Evolutionary conservation across 2,329 filamentous ascomycete species (phyloP).

Genomic region (Periconia sp.): DNA sequence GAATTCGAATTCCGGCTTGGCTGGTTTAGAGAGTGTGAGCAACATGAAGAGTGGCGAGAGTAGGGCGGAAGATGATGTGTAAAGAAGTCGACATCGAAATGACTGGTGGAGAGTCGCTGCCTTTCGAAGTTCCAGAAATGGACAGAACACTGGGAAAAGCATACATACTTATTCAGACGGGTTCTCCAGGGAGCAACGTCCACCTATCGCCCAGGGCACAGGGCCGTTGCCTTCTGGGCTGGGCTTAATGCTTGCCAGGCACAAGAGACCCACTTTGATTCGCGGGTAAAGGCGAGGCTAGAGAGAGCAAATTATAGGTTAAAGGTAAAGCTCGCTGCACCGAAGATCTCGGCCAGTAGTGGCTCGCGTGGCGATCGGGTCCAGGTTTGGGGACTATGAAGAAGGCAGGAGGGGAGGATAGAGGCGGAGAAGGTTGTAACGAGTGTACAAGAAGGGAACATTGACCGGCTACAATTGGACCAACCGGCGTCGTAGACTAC

Average conservation of each 20-base stretch:
- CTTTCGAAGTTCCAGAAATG: constrained; percentile 37
- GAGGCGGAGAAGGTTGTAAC: constrained; percentile 41
- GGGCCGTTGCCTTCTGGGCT: constrained; percentile 39
- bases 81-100: constrained; percentile 41
- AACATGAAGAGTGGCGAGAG: constrained; percentile 49
- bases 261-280: constrained; percentile 41
- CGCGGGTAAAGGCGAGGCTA: constrained; percentile 41
- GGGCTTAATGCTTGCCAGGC: constrained; percentile 42
- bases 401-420: constrained; percentile 36
- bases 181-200: constrained; percentile 41
- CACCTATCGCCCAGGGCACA: constrained; percentile 43
- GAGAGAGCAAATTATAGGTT: constrained; percentile 28
- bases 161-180: constrained; percentile 47
- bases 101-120: constrained; percentile 35
- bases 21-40: constrained; percentile 58
- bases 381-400: constrained; percentile 21
- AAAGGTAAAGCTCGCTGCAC: constrained; percentile 37
- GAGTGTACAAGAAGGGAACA: constrained; percentile 46
- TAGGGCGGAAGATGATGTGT: constrained; percentile 21
- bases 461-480: constrained; percentile 38
- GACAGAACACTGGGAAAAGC: constrained; percentile 38
- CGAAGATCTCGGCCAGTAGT: constrained; percentile 44
- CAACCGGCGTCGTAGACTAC: constrained; percentile 39
- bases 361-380: constrained; percentile 34
- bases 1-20: constrained; percentile 54